Evolutionary conservation across 1,139 yeast genomes (phyloP), one percentile per base, ranked within the genome.

Genomic region (Wickerhamiella infanticola): DNA sequence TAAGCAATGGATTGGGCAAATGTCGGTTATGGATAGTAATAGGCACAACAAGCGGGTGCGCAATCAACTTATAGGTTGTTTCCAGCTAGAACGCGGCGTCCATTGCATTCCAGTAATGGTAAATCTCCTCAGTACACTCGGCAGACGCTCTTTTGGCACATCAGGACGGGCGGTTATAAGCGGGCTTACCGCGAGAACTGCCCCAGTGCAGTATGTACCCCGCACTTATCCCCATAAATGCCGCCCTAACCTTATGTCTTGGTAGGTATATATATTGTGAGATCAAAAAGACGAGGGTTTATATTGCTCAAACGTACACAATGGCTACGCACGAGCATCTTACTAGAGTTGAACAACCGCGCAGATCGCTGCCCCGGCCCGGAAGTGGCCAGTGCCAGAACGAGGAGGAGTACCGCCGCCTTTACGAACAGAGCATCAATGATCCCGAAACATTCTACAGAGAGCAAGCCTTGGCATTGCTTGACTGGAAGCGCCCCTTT

Each of bases 361-460:
- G 33, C 33, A 29, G 11, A 11, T 29, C 33, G 11, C 11, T 29
- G 33, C 33, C 33, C 33, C 33, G 33, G 9, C 33, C 33, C 2
- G 33, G 33, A 7, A 29, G 33, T 11, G 72, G 42, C 63, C 79
- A 29, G 33, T 29, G 33, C 33, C 33, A 29, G 33, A 29, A 29
- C 33, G 33, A 29, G 43, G 79, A 68, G 26, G 74, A 79, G 54
- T 81, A 81, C 65, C 58, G 73, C 52, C 58, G 65, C 51, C 59
- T 79, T 65, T 79, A 82, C 66, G 64, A 74, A 54, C 75, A 80
- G 62, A 80, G 90, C 18, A 72, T 82, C 53, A 75, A 77, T 47
- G 66, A 79, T 53, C 93, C 94, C 1, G 66, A 67, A 41, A 58
- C 66, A 48, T 82, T 81, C 59, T 82, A 79, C 59, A 81, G 82